A percentile compares a stretch with the other conserved stretches of the same genome.
Evolutionary conservation across 2,329 filamentous ascomycete species (phyloP).

Genomic region (Claviceps capensis): DNA sequence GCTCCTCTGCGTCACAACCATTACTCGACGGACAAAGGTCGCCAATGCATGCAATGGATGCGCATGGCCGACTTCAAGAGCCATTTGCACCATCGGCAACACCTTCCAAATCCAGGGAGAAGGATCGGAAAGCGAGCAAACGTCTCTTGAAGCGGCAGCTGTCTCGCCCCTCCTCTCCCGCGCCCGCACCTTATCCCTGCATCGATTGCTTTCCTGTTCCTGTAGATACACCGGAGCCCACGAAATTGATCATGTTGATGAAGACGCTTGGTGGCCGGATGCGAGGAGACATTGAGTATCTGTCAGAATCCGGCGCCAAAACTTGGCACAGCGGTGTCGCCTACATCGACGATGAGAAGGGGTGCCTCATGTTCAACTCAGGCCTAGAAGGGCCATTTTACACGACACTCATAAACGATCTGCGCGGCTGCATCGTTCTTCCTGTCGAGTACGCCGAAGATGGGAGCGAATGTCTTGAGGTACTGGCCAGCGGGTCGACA

Average conservation of each 20-base stretch:
- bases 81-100: constrained; percentile 12
- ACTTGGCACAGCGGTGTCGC: constrained; percentile 60
- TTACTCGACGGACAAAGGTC: constrained; percentile 35
- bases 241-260: constrained; percentile 63
- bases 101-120: constrained; percentile 6
- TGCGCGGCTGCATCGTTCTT: constrained; percentile 59
- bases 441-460: constrained; percentile 34
- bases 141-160: constrained; percentile 42
- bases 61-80: constrained; percentile 23
- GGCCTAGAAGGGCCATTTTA: constrained; percentile 53
- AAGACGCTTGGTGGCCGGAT: constrained; percentile 64
- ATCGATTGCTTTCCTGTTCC: constrained; percentile 47
- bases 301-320: constrained; percentile 38
- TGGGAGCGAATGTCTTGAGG: constrained; percentile 36
- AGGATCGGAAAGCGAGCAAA: constrained; percentile 32
- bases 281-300: constrained; percentile 65
- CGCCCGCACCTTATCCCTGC: constrained; percentile 38
- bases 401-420: constrained; percentile 54
- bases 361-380: constrained; percentile 61
- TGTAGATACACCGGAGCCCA: constrained; percentile 52
- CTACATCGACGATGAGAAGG: constrained; percentile 64
- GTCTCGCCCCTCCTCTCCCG: constrained; percentile 44
- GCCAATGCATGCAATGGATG: constrained; percentile 27
- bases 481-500: constrained; percentile 37
- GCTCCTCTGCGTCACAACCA: constrained; percentile 43